Percentiles rank a stretch among this genome's conserved stretches.
Evolutionary conservation across 768 basidiomycete genomes (phyloP).

Genomic region (Podaxis mareebaensis): DNA sequence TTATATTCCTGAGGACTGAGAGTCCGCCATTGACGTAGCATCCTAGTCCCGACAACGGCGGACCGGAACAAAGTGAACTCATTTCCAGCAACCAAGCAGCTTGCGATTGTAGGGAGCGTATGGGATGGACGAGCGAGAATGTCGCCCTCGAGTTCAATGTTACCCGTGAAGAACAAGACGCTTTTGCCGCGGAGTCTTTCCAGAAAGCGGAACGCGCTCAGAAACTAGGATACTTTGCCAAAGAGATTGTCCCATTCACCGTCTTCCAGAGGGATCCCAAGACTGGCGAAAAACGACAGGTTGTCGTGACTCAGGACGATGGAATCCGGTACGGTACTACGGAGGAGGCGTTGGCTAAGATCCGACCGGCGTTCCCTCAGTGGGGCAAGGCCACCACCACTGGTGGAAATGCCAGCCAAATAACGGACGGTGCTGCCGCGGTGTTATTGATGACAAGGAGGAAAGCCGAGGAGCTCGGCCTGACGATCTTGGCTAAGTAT

Average conservation of each 20-base stretch:
- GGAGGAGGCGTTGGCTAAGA: conserved; percentile 58
- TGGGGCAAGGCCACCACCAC: conserved; percentile 77
- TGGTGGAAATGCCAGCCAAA: conserved; percentile 84
- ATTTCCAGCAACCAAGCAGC: conserved; percentile 57
- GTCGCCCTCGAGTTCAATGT: conserved; percentile 75
- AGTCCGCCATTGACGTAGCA: not conserved
- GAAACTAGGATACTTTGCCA: conserved; percentile 58
- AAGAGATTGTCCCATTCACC: conserved; percentile 78
- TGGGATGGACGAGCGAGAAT: conserved; percentile 92
- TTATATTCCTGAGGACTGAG: conserved; percentile 1
- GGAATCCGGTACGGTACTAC: conserved; percentile 79
- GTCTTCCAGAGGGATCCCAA: conserved; percentile 58
- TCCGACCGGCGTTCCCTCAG: conserved; percentile 79
- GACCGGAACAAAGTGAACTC: conserved; percentile 59
- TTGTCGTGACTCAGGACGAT: conserved; percentile 71
- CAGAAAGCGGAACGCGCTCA: conserved; percentile 78
- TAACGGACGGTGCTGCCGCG: conserved; percentile 84
- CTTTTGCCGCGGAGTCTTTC: conserved; percentile 72
- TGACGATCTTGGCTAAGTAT: conserved; percentile 77
- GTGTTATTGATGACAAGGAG: conserved; percentile 78
- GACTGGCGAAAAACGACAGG: conserved; percentile 50
- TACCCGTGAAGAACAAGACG: conserved; percentile 75
- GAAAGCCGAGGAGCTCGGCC: conserved; percentile 74
- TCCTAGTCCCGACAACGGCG: conserved; percentile 64
- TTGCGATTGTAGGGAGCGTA: conserved; percentile 64